Conservation (phyloP, 495 filamentous ascomycete genomes). For the Trichoderma orchidacearum region DNA sequence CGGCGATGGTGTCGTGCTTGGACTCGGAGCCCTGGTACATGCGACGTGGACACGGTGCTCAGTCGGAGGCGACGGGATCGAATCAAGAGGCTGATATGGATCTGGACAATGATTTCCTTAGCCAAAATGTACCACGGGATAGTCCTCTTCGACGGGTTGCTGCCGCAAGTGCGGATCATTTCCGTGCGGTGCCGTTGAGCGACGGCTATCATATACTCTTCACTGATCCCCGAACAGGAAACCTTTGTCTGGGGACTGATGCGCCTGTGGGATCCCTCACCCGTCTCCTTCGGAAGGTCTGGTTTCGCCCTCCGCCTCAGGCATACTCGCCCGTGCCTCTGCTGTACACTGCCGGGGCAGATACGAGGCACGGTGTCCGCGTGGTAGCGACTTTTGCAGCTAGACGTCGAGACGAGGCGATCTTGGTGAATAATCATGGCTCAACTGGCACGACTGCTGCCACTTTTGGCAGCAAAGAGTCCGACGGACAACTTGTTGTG, state of each 20-base stretch:
- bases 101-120: background rate
- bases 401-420: constrained; percentile 12
- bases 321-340: constrained; percentile 15
- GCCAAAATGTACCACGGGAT: background rate
- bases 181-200: constrained; percentile 51
- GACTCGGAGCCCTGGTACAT: background rate
- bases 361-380: constrained; percentile 46
- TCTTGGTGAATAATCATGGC: background rate
- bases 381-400: constrained; percentile 45
- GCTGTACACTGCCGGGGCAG: constrained; percentile 44
- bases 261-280: constrained; percentile 34
- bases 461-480: background rate
- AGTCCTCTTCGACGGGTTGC: constrained; percentile 6
- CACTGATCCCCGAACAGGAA: constrained; percentile 45
- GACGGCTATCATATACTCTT: constrained; percentile 61
- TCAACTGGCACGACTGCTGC: background rate
- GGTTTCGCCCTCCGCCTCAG: constrained; percentile 23
- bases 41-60: background rate
- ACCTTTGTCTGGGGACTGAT: constrained; percentile 55
- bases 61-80: background rate
- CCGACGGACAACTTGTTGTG: constrained; percentile 24
- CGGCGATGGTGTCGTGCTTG: constrained; percentile 9
- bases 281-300: constrained; percentile 27
- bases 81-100: background rate
- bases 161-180: constrained; percentile 37